Evolutionary conservation across 345 rosid genomes (phyloP).

Genomic region (Citrus sp.): DNA sequence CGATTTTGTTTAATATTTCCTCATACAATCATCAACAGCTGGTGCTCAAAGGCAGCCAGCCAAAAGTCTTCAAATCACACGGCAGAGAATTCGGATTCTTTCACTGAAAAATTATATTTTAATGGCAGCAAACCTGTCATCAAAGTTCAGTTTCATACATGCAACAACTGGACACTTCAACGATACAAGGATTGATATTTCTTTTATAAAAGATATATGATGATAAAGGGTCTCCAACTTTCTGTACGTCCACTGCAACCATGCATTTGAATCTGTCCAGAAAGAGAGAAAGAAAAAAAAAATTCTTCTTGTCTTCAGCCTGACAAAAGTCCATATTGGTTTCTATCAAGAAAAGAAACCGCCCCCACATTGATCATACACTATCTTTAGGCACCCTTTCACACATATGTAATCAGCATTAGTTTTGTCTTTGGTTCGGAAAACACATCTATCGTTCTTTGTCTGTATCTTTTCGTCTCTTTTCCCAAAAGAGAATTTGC

Average conservation of each 20-base stretch:
- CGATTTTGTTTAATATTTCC: not conserved
- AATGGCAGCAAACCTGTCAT: not conserved
- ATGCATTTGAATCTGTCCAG: slow-evolving; percentile 39
- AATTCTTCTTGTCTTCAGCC: slow-evolving; percentile 40
- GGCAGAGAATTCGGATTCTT: not conserved
- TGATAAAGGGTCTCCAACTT: slow-evolving; percentile 23
- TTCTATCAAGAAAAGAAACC: slow-evolving; percentile 21
- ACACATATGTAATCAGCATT: not conserved
- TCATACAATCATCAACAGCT: not conserved
- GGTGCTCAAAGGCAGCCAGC: not conserved
- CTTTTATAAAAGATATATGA: slow-evolving; percentile 3
- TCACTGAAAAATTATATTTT: not conserved
- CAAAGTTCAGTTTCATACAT: not conserved
- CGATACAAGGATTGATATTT: not conserved
- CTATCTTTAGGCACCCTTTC: not conserved
- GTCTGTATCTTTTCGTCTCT: not conserved
- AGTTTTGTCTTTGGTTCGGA: slow-evolving; percentile 9
- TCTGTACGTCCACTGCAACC: slow-evolving; percentile 32
- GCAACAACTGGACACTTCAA: slow-evolving; percentile 18
- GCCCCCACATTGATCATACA: not conserved
- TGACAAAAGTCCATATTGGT: slow-evolving; percentile 46
- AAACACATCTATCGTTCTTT: not conserved
- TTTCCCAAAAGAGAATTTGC: slow-evolving; percentile 1
- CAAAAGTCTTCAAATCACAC: too few relatives aligned
- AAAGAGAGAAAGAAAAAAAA: not conserved